Percentiles rank a stretch among this genome's conserved stretches.
phyloP scores from a whole-genome alignment of 2,329 filamentous ascomycete genomes.

The Fusarium decemcellulare region DNA sequence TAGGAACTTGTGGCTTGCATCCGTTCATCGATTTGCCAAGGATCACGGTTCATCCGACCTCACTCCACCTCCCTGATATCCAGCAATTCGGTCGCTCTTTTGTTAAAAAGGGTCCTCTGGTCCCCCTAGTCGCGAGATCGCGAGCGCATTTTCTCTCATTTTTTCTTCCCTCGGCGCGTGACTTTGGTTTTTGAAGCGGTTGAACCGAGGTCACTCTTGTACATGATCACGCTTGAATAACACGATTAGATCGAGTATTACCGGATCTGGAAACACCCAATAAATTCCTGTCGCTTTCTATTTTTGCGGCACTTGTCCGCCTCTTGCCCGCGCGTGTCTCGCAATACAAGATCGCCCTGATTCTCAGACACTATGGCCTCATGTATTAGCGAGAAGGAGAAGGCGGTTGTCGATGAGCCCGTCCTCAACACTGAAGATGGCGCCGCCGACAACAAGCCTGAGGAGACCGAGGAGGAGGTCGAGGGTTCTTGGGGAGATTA shows the following conservation, averaged over 20 bases:
- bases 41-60: conserved; percentile 32
- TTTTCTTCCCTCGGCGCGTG: not conserved
- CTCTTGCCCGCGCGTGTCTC: not conserved
- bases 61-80: conserved; percentile 33
- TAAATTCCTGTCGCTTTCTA: not conserved
- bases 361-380: conserved; percentile 23
- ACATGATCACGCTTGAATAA: not conserved
- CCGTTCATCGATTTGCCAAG: conserved; percentile 26
- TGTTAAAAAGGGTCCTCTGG: conserved; percentile 27
- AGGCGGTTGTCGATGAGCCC: conserved; percentile 5
- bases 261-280: conserved; percentile 6
- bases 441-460: not conserved
- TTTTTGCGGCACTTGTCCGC: conserved; percentile 1
- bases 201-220: conserved; percentile 10
- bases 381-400: conserved; percentile 34
- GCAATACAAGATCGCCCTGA: not conserved
- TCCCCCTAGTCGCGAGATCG: conserved; percentile 16
- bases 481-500: conserved; percentile 42
- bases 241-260: conserved; percentile 3
- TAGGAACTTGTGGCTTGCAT: conserved; percentile 27
- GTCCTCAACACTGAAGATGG: not conserved
- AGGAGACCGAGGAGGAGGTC: conserved; percentile 25
- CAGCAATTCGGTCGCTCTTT: not conserved
- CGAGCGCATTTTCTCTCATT: not conserved
- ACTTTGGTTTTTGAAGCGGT: conserved; percentile 9